Evolutionary conservation across 164 flowering plant species (phyloP).

Genomic region (Berberis thunbergii): DNA sequence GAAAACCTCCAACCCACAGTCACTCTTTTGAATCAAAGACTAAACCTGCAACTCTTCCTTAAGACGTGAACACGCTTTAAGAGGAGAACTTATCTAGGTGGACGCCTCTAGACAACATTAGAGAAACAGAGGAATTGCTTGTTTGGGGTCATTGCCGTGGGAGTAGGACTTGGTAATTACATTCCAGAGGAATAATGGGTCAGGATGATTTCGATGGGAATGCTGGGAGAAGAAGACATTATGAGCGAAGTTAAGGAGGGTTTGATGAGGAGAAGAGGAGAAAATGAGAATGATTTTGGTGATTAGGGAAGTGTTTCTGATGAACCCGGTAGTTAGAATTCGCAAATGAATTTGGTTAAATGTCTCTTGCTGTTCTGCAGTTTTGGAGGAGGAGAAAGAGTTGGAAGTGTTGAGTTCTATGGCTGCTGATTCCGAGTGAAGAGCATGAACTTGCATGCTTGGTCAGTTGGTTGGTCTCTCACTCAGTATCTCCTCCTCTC

Average conservation of each 20-base stretch:
- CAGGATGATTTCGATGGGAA: constrained; percentile 4
- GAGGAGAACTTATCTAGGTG: constrained; percentile 35
- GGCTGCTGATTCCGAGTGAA: constrained; percentile 20
- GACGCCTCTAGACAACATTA: constrained; percentile 49
- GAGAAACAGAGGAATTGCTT: constrained; percentile 32
- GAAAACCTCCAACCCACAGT: constrained; percentile 36
- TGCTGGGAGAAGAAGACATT: constrained; percentile 30
- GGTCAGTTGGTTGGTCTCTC: no score
- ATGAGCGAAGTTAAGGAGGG: constrained; percentile 44
- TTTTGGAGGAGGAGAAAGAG: constrained; percentile 29
- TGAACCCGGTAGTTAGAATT: constrained; percentile 46
- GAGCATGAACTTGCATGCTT: neutral
- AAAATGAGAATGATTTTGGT: constrained; percentile 38
- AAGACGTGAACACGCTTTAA: constrained; percentile 55
- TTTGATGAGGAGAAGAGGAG: constrained; percentile 33
- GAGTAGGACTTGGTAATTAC: constrained; percentile 47
- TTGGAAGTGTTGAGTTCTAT: constrained; percentile 39
- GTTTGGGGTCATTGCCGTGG: constrained; percentile 36
- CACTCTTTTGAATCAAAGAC: constrained; percentile 38
- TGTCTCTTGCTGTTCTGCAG: constrained; percentile 39
- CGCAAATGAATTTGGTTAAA: constrained; percentile 52
- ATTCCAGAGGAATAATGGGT: constrained; percentile 52
- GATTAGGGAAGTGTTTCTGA: constrained; percentile 29
- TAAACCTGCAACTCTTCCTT: constrained; percentile 56
- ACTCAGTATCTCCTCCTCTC: no score